phyloP scores from a whole-genome alignment of 1,284 basidiomycete species.

The Irpex rosettiformis region DNA sequence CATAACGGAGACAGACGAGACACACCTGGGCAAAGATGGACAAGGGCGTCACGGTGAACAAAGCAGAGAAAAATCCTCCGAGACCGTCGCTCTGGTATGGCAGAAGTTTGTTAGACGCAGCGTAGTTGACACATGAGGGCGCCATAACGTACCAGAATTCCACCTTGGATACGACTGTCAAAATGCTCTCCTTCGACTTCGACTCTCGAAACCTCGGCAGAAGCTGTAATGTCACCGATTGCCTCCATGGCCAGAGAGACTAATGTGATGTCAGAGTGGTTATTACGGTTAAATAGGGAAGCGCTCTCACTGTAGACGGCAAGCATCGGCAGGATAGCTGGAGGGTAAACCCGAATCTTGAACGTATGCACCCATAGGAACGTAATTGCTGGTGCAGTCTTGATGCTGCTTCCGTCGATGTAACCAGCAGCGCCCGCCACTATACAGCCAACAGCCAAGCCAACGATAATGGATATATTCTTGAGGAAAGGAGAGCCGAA shows the following conservation, averaged over 20 bases:
- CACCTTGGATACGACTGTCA: slow-evolving; percentile 82
- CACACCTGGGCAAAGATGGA: slow-evolving; percentile 75
- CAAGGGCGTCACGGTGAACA: slow-evolving; percentile 79
- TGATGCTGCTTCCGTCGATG: slow-evolving; percentile 61
- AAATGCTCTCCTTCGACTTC: slow-evolving; percentile 68
- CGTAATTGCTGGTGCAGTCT: slow-evolving; percentile 68
- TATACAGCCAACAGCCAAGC: slow-evolving; percentile 73
- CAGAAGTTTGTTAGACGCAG: not conserved
- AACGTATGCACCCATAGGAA: slow-evolving; percentile 84
- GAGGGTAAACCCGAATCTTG: slow-evolving; percentile 75
- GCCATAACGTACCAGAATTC: slow-evolving; percentile 59
- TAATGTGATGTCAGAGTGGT: slow-evolving; percentile 21
- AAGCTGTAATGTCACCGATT: slow-evolving; percentile 85
- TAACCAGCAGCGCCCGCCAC: slow-evolving; percentile 76
- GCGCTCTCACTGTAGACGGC: slow-evolving; percentile 64
- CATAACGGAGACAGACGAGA: not conserved
- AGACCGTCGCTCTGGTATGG: slow-evolving; percentile 67
- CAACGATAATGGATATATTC: slow-evolving; percentile 74
- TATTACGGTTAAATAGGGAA: not conserved
- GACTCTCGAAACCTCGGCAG: slow-evolving; percentile 76
- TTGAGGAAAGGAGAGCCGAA: slow-evolving; percentile 84
- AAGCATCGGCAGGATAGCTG: slow-evolving; percentile 81
- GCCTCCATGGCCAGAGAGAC: slow-evolving; percentile 80
- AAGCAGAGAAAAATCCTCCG: slow-evolving; percentile 69
- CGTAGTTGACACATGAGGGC: not conserved